phyloP scores from a whole-genome alignment of 2,329 filamentous ascomycete genomes.

The Chrysoporthe cubensis region DNA sequence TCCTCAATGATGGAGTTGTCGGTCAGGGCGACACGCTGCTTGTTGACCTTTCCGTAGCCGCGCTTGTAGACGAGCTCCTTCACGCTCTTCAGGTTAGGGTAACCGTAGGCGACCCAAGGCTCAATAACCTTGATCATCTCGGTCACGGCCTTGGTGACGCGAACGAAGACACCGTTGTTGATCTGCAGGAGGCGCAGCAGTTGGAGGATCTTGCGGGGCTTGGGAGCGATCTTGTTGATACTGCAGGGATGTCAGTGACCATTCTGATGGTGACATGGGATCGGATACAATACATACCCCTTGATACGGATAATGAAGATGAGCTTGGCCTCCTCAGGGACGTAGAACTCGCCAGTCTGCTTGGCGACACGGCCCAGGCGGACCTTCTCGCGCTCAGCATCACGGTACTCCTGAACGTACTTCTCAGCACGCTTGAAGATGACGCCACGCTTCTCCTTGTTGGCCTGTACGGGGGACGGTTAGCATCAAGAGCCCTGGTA shows the following conservation, averaged over 20 bases:
- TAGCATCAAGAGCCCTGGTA: conserved; percentile 41
- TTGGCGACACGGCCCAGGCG: conserved; percentile 88
- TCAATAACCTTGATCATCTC: conserved; percentile 99
- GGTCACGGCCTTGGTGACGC: conserved; percentile 89
- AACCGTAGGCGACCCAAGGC: conserved; percentile 98
- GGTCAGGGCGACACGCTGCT: conserved; percentile 94
- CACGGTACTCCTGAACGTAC: conserved; percentile 99
- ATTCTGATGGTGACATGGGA: conserved; percentile 11
- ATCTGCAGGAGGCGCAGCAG: conserved; percentile 99
- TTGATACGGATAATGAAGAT: conserved; percentile 99
- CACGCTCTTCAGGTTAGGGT: conserved; percentile 98
- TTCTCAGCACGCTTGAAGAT: conserved; percentile 99
- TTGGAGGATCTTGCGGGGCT: conserved; percentile 99
- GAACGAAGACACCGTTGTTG: conserved; percentile 99
- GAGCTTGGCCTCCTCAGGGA: conserved; percentile 92
- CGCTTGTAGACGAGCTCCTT: conserved; percentile 99
- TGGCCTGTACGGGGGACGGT: conserved; percentile 64
- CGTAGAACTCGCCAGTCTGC: conserved; percentile 90
- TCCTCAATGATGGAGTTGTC: conserved; percentile 98
- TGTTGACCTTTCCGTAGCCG: conserved; percentile 98
- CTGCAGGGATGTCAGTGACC: conserved; percentile 46
- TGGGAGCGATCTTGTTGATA: conserved; percentile 99
- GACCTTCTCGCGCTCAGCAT: conserved; percentile 97
- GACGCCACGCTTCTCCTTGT: conserved; percentile 97
- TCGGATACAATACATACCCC: conserved; percentile 62